Conservation (phyloP, 352 stramenopile genomes). For the Globisporangium cederbergense region DNA sequence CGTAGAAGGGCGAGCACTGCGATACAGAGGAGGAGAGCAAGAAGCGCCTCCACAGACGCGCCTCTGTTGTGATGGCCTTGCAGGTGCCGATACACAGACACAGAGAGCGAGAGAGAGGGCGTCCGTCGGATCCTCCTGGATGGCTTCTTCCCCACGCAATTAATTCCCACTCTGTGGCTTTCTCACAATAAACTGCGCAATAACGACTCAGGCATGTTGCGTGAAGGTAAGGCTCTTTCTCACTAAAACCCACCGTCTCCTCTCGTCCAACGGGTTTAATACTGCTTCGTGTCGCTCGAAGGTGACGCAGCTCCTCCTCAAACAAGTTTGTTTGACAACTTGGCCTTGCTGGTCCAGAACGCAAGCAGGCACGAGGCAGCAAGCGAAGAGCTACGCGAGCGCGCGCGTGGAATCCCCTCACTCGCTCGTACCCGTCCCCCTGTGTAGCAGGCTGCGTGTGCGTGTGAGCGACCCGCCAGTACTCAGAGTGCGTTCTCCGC, state of each 20-base stretch:
- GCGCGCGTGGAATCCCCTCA: background rate
- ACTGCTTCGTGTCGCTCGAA: background rate
- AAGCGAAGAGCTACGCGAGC: constrained; percentile 1
- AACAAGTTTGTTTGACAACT: constrained; percentile 17
- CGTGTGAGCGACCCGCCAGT: background rate
- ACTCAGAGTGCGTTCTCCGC: constrained; percentile 3
- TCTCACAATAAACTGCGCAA: background rate
- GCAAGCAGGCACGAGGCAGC: constrained; percentile 1
- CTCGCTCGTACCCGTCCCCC: background rate
- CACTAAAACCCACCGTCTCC: too few species aligned
- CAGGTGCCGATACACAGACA: too few species aligned
- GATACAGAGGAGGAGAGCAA: too few species aligned
- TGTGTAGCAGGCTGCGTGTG: background rate
- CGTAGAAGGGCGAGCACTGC: too few species aligned
- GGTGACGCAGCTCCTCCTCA: background rate
- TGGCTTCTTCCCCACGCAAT: too few species aligned
- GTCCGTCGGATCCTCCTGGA: too few species aligned
- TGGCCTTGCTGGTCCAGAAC: constrained; percentile 13
- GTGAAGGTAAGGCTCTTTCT: background rate
- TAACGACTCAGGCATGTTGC: background rate
- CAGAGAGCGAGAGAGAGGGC: too few species aligned
- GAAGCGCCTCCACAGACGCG: too few species aligned
- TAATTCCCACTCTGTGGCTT: too few species aligned
- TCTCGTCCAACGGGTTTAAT: too few species aligned
- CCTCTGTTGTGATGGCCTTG: too few species aligned